Conservation (phyloP, 2,329 filamentous ascomycete genomes). For the Aspergillus arachidicola region DNA sequence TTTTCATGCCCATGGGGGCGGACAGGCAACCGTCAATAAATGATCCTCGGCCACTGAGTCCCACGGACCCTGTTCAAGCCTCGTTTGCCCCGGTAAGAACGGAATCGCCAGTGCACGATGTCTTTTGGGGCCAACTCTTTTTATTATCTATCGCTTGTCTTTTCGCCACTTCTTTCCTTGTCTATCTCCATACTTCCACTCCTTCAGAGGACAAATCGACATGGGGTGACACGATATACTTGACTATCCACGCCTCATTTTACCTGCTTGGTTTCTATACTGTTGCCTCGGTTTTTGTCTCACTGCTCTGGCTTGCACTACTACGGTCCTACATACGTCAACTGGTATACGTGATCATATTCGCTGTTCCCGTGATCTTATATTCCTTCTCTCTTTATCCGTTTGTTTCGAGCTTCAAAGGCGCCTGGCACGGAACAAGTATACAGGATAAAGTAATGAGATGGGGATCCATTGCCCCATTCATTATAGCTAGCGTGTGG, state of each 20-base stretch:
- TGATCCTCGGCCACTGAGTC: conserved; percentile 50
- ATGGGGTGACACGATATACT: conserved; percentile 92
- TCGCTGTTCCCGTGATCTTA: conserved; percentile 83
- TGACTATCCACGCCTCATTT: conserved; percentile 81
- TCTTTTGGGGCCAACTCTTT: conserved; percentile 90
- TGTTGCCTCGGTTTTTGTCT: conserved; percentile 83
- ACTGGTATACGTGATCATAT: conserved; percentile 77
- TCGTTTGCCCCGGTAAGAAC: conserved; percentile 61
- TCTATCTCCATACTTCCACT: conserved; percentile 83
- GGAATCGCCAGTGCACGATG: conserved; percentile 79
- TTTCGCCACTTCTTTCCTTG: conserved; percentile 83
- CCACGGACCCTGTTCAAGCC: conserved; percentile 56
- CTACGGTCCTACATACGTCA: conserved; percentile 84
- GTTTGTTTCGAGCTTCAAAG: conserved; percentile 85
- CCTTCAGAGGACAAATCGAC: conserved; percentile 66
- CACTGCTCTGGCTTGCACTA: conserved; percentile 85
- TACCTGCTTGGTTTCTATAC: conserved; percentile 90
- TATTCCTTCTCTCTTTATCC: conserved; percentile 90
- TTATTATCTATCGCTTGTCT: conserved; percentile 81
- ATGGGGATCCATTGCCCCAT: conserved; percentile 78
- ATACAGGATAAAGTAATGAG: conserved; percentile 90
- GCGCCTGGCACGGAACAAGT: conserved; percentile 70
- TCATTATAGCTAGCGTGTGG: conserved; percentile 74
- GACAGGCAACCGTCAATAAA: conserved; percentile 53
- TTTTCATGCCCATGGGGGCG: conserved; percentile 54